Conservation (phyloP, 768 basidiomycete genomes). For the Tulasnella sp. region DNA sequence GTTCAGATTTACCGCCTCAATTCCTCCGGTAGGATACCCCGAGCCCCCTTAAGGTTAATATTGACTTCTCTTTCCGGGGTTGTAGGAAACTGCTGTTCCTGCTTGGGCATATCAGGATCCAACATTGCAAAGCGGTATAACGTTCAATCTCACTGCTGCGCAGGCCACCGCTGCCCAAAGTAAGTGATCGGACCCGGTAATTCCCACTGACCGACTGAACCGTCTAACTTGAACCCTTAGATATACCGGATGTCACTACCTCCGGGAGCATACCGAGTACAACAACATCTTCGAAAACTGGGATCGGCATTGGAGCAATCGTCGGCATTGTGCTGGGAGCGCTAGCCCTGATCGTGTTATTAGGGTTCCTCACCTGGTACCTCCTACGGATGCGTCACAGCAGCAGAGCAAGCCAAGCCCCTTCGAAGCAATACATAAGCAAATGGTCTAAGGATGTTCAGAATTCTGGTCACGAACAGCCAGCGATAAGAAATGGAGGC, state of each 20-base stretch:
- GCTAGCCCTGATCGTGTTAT: neutral
- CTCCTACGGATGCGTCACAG: neutral
- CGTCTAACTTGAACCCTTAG: no score
- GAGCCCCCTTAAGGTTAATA: neutral
- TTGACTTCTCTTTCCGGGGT: neutral
- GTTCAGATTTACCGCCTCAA: neutral
- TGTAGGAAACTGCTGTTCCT: slow-evolving; percentile 5
- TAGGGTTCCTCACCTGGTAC: neutral
- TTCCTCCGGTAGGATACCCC: slow-evolving; percentile 7
- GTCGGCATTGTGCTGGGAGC: slow-evolving; percentile 3
- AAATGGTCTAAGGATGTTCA: slow-evolving; percentile 14
- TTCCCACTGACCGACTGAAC: neutral
- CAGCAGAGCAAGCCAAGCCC: neutral
- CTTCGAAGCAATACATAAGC: slow-evolving; percentile 8
- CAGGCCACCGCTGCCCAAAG: neutral
- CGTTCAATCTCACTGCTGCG: slow-evolving; percentile 8
- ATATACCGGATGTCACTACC: neutral
- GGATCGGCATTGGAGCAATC: slow-evolving; percentile 2
- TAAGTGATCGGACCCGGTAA: neutral
- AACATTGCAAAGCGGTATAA: neutral
- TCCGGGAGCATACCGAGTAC: neutral
- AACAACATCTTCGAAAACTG: neutral
- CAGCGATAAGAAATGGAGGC: neutral
- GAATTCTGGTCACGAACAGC: neutral
- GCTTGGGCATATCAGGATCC: slow-evolving; percentile 13